These are phyloP conservation scores for Leonotis leonurus DNA, from an alignment of 257 asterid species.

Conservation along the genomic window DNA sequence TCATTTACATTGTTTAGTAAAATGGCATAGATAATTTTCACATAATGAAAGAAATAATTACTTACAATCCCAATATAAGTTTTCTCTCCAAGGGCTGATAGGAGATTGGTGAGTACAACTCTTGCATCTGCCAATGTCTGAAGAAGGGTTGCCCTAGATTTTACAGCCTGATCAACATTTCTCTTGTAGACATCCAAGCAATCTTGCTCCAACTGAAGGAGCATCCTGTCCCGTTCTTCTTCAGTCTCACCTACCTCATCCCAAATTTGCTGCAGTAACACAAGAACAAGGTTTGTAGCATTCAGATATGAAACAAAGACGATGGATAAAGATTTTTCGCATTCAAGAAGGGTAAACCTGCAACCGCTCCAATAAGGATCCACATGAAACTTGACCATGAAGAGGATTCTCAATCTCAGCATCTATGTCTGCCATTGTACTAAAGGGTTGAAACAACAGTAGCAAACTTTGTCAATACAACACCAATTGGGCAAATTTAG, in stretches of 20 bases:
- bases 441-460: conserved; percentile 19
- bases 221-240: conserved; percentile 80
- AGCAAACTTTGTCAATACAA: neutral
- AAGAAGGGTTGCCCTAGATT: conserved; percentile 73
- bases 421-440: conserved; percentile 64
- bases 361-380: conserved; percentile 73
- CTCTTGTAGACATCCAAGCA: conserved; percentile 90
- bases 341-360: conserved; percentile 40
- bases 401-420: conserved; percentile 48
- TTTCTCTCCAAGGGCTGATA: conserved; percentile 81
- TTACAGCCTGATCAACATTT: conserved; percentile 88
- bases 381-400: conserved; percentile 61
- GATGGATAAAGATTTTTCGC: neutral
- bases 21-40: conserved; percentile 4
- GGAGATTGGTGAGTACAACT: conserved; percentile 80
- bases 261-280: conserved; percentile 73
- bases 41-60: conserved; percentile 3
- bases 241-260: conserved; percentile 94
- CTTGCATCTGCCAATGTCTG: conserved; percentile 86
- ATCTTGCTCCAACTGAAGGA: conserved; percentile 84
- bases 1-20: no score
- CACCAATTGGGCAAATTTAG: neutral
- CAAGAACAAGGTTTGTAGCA: neutral
- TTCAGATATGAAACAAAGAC: conserved; percentile 15
- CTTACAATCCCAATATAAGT: conserved; percentile 69